Evolutionary conservation across 352 stramenopile species (phyloP).

Genomic region (Saprolegnia diclina): DNA sequence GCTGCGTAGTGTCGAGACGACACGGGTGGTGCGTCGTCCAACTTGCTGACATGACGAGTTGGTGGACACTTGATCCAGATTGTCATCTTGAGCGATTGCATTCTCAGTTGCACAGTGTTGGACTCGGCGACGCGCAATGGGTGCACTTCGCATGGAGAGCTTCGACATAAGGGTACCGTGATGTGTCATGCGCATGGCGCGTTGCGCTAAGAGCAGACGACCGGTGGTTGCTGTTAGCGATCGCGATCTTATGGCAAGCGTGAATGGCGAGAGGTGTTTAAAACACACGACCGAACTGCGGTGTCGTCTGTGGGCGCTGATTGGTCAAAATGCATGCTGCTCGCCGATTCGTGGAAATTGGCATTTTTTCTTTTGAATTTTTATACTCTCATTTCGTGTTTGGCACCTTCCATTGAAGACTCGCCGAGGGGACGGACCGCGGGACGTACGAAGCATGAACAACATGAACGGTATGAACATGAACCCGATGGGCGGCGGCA

Average conservation of each 20-base stretch:
- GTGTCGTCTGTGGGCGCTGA: not conserved
- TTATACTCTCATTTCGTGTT: constrained; percentile 15
- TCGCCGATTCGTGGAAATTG: constrained; percentile 4
- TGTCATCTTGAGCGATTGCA: too few relatives aligned
- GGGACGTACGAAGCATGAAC: not conserved
- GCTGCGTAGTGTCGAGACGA: too few relatives aligned
- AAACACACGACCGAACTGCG: not conserved
- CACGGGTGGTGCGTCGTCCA: too few relatives aligned
- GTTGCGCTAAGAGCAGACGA: too few relatives aligned
- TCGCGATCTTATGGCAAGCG: not conserved
- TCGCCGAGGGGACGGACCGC: not conserved
- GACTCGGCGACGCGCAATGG: too few relatives aligned
- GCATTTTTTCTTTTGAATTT: constrained; percentile 11
- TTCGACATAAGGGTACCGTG: too few relatives aligned
- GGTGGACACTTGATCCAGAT: too few relatives aligned
- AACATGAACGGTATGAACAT: constrained; percentile 36
- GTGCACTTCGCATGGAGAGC: too few relatives aligned
- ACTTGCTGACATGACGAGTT: too few relatives aligned
- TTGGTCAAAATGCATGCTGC: constrained; percentile 1
- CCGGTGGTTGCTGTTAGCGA: too few relatives aligned
- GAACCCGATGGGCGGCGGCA: constrained; percentile 33
- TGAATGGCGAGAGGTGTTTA: not conserved
- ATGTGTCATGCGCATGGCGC: too few relatives aligned
- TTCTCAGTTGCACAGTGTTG: too few relatives aligned
- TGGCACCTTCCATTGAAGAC: constrained; percentile 16